Evolutionary conservation across 106 monocot genomes (phyloP).

Genomic region (Dactylorhiza incarnata): DNA sequence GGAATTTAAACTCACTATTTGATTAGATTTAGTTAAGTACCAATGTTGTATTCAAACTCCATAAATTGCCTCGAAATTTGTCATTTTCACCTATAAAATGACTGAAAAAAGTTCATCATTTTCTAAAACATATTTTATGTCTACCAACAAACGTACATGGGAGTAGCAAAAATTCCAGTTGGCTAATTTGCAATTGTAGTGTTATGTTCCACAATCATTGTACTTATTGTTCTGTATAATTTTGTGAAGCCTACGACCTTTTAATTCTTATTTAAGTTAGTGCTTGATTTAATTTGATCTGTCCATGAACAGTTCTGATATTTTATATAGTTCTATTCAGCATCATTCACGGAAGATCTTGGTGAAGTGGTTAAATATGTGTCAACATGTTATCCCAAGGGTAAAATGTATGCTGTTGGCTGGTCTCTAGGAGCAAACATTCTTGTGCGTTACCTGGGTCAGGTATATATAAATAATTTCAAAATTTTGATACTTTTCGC

Average conservation of each 20-base stretch:
- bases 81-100: too few relatives aligned
- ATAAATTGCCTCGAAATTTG: too few relatives aligned
- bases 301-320: background rate
- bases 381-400: conserved; percentile 37
- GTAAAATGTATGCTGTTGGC: conserved; percentile 80
- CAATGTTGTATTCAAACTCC: too few relatives aligned
- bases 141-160: too few relatives aligned
- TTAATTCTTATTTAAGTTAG: background rate
- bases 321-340: conserved; percentile 84
- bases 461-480: conserved; percentile 26
- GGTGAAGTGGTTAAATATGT: conserved; percentile 65
- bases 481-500: background rate
- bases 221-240: background rate
- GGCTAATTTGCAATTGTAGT: background rate
- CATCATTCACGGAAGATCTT: conserved; percentile 86
- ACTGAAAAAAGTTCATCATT: too few relatives aligned
- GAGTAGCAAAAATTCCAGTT: too few relatives aligned
- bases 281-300: background rate
- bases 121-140: too few relatives aligned
- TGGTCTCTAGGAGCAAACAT: conserved; percentile 97
- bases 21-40: too few relatives aligned
- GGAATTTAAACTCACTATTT: too few relatives aligned
- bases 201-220: background rate
- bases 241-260: background rate
- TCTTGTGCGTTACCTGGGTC: conserved; percentile 70